Base-by-base conservation (phyloP, 2,329 filamentous ascomycete genomes). In the Capronia americana region DNA sequence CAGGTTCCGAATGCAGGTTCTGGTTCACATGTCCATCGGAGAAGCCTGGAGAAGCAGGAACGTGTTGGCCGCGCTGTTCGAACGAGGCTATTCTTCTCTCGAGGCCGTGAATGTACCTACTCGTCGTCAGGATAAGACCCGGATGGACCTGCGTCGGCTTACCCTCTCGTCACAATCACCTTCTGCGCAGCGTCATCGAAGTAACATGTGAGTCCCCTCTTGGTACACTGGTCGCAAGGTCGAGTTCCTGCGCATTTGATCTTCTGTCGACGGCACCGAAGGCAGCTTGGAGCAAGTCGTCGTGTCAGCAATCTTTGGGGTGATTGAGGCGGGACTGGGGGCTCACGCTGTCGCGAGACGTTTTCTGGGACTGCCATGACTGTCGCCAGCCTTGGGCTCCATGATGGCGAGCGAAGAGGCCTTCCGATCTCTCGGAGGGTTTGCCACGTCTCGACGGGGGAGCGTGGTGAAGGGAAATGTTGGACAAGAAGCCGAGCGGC, bases 141-240 rank as follows among this genome's bases (percentile, higher is more conserved):
- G 28, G 14, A 17, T 24, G 30, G 58, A 63, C 38, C 14, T n/a
- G 48, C 56, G n/a, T 46, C 28, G 61, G 69, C 74, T 61, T 69
- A 83, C 82, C 80, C 80, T 74, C 77, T 76, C 14, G 82, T 83
- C 3, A 85, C 82, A 3, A 84, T 72, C 14, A 85, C 76, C 67
- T 84, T 84, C 57, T 83, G 80, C 44, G 82, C 79, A n/a, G 77
- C 76, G 46, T 82, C 79, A 64, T 83, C 79, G 58, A 82, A 82
- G 5, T 75, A 73, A 61, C 81, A 82, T 0, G 74, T 67, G 20
- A 80, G 72, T n/a, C 78, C 79, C 24, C 80, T 76, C 67, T 80
- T 81, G 50, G 72, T 77, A 70, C 81, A 83, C n/a, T 75, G 76
- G 55, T 79, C 77, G 71, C 81, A 83, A 14, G 80, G 80, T 64